Evolutionary conservation across 495 filamentous ascomycete species (phyloP), one percentile per base, ranked within the genome.

Genomic region (Ramalina intermedia): DNA sequence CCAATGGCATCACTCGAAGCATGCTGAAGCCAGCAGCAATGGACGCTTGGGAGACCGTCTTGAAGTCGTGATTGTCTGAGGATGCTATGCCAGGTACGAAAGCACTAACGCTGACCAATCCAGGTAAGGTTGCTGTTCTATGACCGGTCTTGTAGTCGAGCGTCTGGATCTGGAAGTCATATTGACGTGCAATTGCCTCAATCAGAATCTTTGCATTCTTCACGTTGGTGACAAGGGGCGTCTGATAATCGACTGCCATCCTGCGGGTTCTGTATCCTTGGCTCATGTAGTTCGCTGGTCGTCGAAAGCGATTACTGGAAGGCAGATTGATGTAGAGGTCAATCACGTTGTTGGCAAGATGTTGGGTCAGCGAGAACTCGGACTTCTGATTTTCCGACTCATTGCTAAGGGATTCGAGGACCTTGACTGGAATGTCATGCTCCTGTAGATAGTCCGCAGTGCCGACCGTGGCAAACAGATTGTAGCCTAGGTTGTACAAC

Each of bases 191-290:
- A 53, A 98, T 82, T 14, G 91, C 91, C 64, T 98, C 91, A 54
- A 98, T 83, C 40, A 98, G 64, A 47, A 98, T 84, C 72, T 98
- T 98, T 37, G 91, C 91, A 58, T 96, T 98, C 75, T 98, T 98
- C 58, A 98, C 91, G 59, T 98, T 98, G 42, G 91, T 98, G 26
- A 98, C 88, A 55, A 98, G 67, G 37, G 91, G 91, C 37, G 90
- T 94, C 65, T 96, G 90, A 66, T 96, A 98, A 65, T 98, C 91
- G 18, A 98, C 91, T 24, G 91, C 91, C 91, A 98, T 94, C 56
- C 91, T 81, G 61, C 91, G 77, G 29, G 91, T 96, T 54, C 80
- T 79, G 64, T 98, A 98, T 46, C 91, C 91, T 66, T 85, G 89
- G 63, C 87, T 94, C 82, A 98, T 90, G 69, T 98, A 96, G 69